Conservation (phyloP, 1,284 basidiomycete genomes). For the Thecaphora thlaspeos region DNA sequence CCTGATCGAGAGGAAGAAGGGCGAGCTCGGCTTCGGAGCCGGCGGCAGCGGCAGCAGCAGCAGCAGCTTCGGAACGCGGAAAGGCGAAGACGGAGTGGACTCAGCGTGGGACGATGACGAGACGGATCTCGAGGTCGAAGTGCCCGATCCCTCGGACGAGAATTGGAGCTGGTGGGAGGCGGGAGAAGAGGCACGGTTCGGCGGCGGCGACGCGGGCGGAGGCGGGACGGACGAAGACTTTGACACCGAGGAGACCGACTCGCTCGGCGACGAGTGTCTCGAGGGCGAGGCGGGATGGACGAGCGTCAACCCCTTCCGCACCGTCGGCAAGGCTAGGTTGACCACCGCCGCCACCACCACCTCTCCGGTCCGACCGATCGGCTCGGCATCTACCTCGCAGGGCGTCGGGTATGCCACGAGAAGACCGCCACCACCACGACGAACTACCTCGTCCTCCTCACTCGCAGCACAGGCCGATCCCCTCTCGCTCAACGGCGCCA, state of each 20-base stretch:
- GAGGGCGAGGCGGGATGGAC: conserved; percentile 1
- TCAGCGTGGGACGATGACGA: not conserved
- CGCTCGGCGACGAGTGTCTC: not conserved
- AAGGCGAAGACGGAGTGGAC: not conserved
- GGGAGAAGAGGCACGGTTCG: not conserved
- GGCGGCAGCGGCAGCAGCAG: conserved; percentile 14
- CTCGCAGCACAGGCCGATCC: too few relatives aligned
- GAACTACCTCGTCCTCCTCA: not conserved
- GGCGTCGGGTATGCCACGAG: too few relatives aligned
- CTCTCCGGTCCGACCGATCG: too few relatives aligned
- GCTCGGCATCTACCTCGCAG: too few relatives aligned
- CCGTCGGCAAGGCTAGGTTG: too few relatives aligned
- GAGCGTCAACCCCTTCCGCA: conserved; percentile 4
- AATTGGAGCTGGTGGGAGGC: conserved; percentile 32
- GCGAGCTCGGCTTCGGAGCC: conserved; percentile 10
- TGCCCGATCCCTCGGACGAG: conserved; percentile 34
- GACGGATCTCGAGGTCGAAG: not conserved
- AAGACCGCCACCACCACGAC: not conserved
- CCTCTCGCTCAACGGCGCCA: conserved; percentile 11
- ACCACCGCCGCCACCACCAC: too few relatives aligned
- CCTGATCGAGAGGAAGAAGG: conserved; percentile 40
- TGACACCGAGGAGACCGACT: conserved; percentile 8
- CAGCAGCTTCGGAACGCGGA: too few relatives aligned
- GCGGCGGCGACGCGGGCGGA: too few relatives aligned
- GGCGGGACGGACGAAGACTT: not conserved